A percentile compares a stretch with the other conserved stretches of the same genome.
Evolutionary conservation across 352 stramenopile genomes (phyloP).

Genomic region (Aphanomyces euteiches): DNA sequence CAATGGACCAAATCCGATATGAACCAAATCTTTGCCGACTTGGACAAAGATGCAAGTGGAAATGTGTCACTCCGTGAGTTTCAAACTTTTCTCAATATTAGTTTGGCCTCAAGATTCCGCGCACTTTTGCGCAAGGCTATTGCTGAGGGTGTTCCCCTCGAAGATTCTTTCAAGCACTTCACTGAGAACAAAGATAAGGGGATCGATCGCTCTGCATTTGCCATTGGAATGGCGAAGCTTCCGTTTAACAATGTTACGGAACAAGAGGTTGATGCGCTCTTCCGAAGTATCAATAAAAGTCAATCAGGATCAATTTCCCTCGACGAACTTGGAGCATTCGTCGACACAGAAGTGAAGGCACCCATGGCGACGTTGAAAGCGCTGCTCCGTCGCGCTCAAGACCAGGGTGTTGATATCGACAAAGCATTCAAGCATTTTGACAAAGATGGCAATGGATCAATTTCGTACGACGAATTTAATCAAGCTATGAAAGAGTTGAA

Average conservation of each 20-base stretch:
- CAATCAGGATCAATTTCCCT: slow-evolving; percentile 17
- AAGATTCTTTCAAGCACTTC: slow-evolving; percentile 42
- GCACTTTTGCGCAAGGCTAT: slow-evolving; percentile 28
- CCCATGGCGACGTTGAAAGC: slow-evolving; percentile 20
- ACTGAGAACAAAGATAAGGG: slow-evolving; percentile 39
- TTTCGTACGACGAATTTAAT: slow-evolving; percentile 58
- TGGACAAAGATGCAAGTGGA: slow-evolving; percentile 52
- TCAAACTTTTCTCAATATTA: slow-evolving; percentile 37
- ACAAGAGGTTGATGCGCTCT: slow-evolving; percentile 39
- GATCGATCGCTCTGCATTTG: slow-evolving; percentile 55
- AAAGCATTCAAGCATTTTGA: slow-evolving; percentile 77
- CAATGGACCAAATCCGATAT: slow-evolving; percentile 35
- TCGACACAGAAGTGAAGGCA: neutral
- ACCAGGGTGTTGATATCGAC: slow-evolving; percentile 47
- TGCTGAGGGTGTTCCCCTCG: slow-evolving; percentile 33
- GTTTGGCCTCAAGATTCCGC: neutral
- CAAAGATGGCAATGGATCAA: slow-evolving; percentile 49
- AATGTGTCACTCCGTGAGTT: slow-evolving; percentile 65
- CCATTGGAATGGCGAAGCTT: slow-evolving; percentile 44
- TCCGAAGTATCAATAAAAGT: slow-evolving; percentile 32
- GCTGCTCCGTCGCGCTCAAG: slow-evolving; percentile 6
- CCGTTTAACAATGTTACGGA: slow-evolving; percentile 42
- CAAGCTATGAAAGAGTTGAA: slow-evolving; percentile 27
- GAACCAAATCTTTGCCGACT: slow-evolving; percentile 41
- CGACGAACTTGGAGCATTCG: slow-evolving; percentile 9